Evolutionary conservation across 2,329 filamentous ascomycete genomes (phyloP).

Genomic region (Aspergillus bombycis): DNA sequence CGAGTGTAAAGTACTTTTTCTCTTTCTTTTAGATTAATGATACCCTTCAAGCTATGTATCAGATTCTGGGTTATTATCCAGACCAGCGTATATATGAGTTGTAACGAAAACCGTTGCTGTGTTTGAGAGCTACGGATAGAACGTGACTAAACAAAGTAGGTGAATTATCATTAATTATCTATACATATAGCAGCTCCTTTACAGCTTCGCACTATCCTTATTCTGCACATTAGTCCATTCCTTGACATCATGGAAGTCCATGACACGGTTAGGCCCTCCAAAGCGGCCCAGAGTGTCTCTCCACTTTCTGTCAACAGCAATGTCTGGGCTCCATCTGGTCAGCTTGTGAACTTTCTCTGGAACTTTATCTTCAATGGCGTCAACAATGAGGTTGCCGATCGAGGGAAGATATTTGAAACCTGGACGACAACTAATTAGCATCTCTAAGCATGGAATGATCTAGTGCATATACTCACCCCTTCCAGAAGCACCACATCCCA

Average conservation of each 20-base stretch:
- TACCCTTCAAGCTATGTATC: constrained; percentile 2
- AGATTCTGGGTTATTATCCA: not conserved
- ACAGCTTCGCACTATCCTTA: constrained; percentile 23
- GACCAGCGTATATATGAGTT: not conserved
- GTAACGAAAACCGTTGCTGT: not conserved
- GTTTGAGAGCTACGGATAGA: not conserved
- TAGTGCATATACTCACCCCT: constrained; percentile 16
- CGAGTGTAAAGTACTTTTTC: constrained; percentile 7
- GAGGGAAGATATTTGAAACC: constrained; percentile 57
- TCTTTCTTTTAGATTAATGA: constrained; percentile 1
- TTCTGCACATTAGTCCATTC: constrained; percentile 42
- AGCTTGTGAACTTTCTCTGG: constrained; percentile 45
- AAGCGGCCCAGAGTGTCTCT: constrained; percentile 51
- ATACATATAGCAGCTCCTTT: not conserved
- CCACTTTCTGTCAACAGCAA: constrained; percentile 49
- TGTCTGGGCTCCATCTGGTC: constrained; percentile 58
- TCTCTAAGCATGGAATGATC: not conserved
- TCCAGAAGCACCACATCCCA: constrained; percentile 55
- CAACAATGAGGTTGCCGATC: constrained; percentile 53
- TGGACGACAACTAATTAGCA: constrained; percentile 26
- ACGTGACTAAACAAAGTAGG: too few species aligned
- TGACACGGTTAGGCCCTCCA: constrained; percentile 51
- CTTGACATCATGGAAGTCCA: constrained; percentile 50
- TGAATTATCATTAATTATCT: not conserved
- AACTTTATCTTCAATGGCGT: constrained; percentile 49